Evolutionary conservation across 176 grass and related monocot species (phyloP), one percentile per base, ranked within the genome.

Genomic region (Thinopyrum elongatum): DNA sequence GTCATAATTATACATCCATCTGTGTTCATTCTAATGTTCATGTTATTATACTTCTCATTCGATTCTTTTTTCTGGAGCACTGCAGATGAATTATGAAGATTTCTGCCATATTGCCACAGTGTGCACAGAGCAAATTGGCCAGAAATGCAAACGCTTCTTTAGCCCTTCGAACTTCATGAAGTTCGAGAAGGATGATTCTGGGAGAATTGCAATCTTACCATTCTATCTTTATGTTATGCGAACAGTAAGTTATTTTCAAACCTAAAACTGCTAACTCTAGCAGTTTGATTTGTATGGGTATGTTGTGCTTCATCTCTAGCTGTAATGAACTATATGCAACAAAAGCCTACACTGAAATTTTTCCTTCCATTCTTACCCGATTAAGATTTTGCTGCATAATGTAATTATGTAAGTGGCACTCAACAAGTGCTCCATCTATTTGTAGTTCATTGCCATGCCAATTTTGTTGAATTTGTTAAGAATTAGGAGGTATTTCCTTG

Each of bases 51-150:
- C 60, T 44, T n/a, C 29, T 92, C 47, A 87, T 57, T 80, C 64
- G 31, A 30, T 78, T 46, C 34, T 64, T 85, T 70, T 19, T 83
- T 61, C 15, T 86, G 77, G 35, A 60, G 13, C 53, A 33, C 62
- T 83, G 74, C 92, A 99, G 97, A 99, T 99, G 97, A 99, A 99
- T 73, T 99, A 99, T 90, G 97, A 99, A 93, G 97, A 99, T 93
- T 99, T 99, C 80, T 99, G 97, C 72, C 97, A 99, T 80, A 99
- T 99, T 41, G 94, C 97, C 16, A 94, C 97, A 64, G 92, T 99
- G 14, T 99, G 97, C 82, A 94, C 94, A 0, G 97, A 99, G 84
- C 97, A 96, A 83, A 99, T 99, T 91, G 97, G 97, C 73, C 94
- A 90, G 80, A 99, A 99, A 88, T 99, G 97, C 79, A 90, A 95